Evolutionary conservation across 163 green algal genomes (phyloP).

Genomic region (Picocystis sp.): DNA sequence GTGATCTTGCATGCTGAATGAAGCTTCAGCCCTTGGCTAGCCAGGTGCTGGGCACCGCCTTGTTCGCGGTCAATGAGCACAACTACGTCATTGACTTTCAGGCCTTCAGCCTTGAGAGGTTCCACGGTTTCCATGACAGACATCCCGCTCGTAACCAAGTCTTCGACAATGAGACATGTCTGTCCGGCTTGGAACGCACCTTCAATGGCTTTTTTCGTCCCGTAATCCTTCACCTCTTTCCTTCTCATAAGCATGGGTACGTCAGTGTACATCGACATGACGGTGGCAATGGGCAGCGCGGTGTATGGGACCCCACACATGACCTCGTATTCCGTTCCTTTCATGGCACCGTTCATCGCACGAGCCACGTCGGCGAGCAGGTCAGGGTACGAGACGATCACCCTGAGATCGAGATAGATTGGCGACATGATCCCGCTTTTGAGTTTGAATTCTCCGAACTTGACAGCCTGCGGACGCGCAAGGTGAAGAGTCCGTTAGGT

Average conservation of each 20-base stretch:
- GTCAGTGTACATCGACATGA: slow-evolving; percentile 75
- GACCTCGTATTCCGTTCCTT: slow-evolving; percentile 60
- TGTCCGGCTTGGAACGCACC: slow-evolving; percentile 73
- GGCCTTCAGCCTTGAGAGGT: slow-evolving; percentile 60
- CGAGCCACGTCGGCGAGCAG: slow-evolving; percentile 75
- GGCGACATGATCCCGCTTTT: slow-evolving; percentile 92
- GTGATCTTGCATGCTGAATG: slow-evolving; percentile 77
- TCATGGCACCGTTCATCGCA: slow-evolving; percentile 44
- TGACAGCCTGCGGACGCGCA: slow-evolving; percentile 59
- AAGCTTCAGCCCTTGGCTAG: slow-evolving; percentile 14
- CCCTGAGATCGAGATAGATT: slow-evolving; percentile 94
- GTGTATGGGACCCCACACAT: slow-evolving; percentile 99
- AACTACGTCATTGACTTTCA: slow-evolving; percentile 81
- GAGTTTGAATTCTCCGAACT: slow-evolving; percentile 98
- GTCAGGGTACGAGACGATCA: slow-evolving; percentile 95
- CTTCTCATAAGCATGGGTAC: slow-evolving; percentile 93
- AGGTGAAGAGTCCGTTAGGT: too few species aligned
- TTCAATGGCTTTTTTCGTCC: slow-evolving; percentile 94
- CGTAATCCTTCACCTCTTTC: slow-evolving; percentile 98
- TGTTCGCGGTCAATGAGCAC: slow-evolving; percentile 95
- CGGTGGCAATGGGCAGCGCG: slow-evolving; percentile 93
- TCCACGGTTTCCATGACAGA: slow-evolving; percentile 95
- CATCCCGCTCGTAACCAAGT: slow-evolving; percentile 89
- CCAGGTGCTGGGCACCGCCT: slow-evolving; percentile 65
- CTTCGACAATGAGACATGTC: slow-evolving; percentile 91